Conservation (phyloP, 2,329 filamentous ascomycete genomes). For the Fusarium pilosicola region DNA sequence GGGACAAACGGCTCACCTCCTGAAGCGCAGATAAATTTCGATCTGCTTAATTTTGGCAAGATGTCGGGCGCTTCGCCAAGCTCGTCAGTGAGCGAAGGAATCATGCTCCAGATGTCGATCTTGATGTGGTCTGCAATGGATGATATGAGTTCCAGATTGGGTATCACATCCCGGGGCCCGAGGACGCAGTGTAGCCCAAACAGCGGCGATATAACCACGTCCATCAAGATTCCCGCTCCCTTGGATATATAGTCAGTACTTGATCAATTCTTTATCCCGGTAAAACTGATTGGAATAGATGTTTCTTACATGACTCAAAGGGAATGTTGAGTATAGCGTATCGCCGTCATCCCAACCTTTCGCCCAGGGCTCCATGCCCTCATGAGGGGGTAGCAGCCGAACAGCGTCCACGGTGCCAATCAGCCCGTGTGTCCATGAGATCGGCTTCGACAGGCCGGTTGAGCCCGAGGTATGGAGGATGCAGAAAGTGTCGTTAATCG, state of each 20-base stretch:
- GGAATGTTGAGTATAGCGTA: constrained; percentile 45
- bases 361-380: constrained; percentile 48
- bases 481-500: constrained; percentile 49
- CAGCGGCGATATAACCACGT: constrained; percentile 51
- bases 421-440: constrained; percentile 48
- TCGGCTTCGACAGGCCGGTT: constrained; percentile 55
- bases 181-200: constrained; percentile 50
- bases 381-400: constrained; percentile 45
- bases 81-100: constrained; percentile 51
- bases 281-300: accelerated
- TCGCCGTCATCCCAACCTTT: constrained; percentile 35
- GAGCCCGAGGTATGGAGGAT: constrained; percentile 55
- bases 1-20: background rate
- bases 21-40: constrained; percentile 50
- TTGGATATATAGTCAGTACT: background rate
- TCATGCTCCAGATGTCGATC: constrained; percentile 54
- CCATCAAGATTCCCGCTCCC: constrained; percentile 55
- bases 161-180: constrained; percentile 48
- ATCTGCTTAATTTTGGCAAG: constrained; percentile 44
- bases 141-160: constrained; percentile 50
- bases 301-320: background rate
- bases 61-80: constrained; percentile 47
- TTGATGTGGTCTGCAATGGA: constrained; percentile 46
- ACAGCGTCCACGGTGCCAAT: constrained; percentile 51
- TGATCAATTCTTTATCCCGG: accelerated